phyloP scores from a whole-genome alignment of 2,329 filamentous ascomycete species.

The Venturia pyrina region DNA sequence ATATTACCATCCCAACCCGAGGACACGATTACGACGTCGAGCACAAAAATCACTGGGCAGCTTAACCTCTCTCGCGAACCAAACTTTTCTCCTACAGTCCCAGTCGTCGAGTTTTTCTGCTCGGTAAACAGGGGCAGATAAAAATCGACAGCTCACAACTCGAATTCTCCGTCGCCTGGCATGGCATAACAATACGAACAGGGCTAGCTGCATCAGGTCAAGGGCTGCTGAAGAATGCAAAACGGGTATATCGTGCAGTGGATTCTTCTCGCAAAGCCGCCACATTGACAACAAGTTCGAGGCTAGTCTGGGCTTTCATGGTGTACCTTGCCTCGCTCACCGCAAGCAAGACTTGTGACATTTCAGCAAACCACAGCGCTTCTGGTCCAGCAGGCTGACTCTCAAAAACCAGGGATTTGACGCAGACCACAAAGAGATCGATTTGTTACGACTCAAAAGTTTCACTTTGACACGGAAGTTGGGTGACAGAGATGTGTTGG shows the following conservation, averaged over 20 bases:
- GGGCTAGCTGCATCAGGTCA: background rate
- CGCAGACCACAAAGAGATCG: constrained; percentile 66
- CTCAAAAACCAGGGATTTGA: constrained; percentile 53
- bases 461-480: constrained; percentile 64
- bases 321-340: constrained; percentile 5
- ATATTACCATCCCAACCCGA: background rate
- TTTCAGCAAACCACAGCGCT: background rate
- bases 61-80: background rate
- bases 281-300: background rate
- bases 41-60: background rate
- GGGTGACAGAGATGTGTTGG: constrained; percentile 52
- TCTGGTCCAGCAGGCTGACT: constrained; percentile 3
- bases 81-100: background rate
- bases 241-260: background rate
- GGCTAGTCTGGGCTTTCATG: constrained; percentile 4
- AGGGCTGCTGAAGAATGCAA: background rate
- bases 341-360: constrained; percentile 2
- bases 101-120: background rate
- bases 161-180: background rate
- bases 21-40: background rate
- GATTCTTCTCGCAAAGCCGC: background rate
- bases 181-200: background rate
- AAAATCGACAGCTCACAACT: constrained; percentile 1
- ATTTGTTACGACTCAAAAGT: constrained; percentile 68
- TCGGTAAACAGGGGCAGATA: background rate